Evolutionary conservation across 106 monocot genomes (phyloP).

Genomic region (Dendrobium officinale): DNA sequence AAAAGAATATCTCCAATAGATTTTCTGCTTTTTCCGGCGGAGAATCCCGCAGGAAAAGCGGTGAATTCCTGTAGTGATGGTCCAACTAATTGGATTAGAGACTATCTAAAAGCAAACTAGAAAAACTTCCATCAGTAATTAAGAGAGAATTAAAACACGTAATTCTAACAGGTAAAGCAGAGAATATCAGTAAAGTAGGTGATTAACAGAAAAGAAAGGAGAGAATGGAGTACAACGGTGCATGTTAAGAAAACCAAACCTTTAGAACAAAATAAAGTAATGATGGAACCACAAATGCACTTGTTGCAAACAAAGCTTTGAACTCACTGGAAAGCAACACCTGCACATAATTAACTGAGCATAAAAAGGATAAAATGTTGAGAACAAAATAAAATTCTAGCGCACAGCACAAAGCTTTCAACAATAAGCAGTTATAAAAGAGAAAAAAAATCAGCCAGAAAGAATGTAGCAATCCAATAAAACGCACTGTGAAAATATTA

Average conservation of each 20-base stretch:
- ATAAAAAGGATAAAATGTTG: background rate
- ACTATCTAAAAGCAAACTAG: background rate
- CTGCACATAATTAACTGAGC: conserved; percentile 26
- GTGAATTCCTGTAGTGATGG: background rate
- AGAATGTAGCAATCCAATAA: background rate
- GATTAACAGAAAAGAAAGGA: background rate
- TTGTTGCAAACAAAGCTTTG: conserved; percentile 39
- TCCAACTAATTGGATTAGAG: background rate
- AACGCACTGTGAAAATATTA: background rate
- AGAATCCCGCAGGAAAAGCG: too few species aligned
- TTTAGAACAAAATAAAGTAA: conserved; percentile 86
- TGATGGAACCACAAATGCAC: conserved; percentile 71
- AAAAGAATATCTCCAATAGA: too few species aligned
- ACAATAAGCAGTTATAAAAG: background rate
- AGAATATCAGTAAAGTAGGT: background rate
- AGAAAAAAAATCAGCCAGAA: background rate
- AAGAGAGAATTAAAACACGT: background rate
- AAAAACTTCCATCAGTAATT: background rate
- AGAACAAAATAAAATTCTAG: background rate
- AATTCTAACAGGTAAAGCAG: background rate
- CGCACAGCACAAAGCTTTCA: background rate
- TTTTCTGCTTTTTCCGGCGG: too few species aligned
- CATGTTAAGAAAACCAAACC: conserved; percentile 29
- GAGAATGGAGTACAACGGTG: background rate
- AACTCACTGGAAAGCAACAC: conserved; percentile 70